Evolutionary conservation across 768 basidiomycete species (phyloP), one percentile per base, ranked within the genome.

Genomic region (Pluteus cervinus): DNA sequence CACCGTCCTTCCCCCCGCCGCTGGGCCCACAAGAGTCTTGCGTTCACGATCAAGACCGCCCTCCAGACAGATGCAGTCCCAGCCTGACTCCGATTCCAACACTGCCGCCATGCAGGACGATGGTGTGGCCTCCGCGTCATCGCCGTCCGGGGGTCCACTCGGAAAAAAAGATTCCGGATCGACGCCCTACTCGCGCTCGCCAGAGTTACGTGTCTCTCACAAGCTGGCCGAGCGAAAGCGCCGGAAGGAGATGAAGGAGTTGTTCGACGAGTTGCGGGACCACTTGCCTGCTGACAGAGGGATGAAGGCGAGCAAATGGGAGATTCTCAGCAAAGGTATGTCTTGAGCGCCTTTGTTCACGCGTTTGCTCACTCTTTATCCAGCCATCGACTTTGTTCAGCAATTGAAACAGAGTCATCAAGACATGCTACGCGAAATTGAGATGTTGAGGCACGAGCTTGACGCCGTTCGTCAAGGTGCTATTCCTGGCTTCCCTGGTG

Each of bases 251-350:
- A 99, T 99, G 96, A 96, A 96, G 57, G 93, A 97, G 42, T 60
- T 99, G 29, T 98, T 98, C 54, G 96, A 99, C 49, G 96, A 99
- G 57, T 64, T 99, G 45, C 75, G 91, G 41, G 93, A 96, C 58
- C 80, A 88, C 51, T 66, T 99, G 17, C 96, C 96, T 1, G 83
- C 84, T 36, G 91, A 91, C 65, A 76, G 86, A 36, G 91, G 85
- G 29, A 87, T 92, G 81, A 98, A 98, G 56, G 86, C 90, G 14
- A 92, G 88, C 65, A 99, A 99, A 65, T 98, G 94, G 96, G 96
- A 99, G 66, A 97, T 97, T 44, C 63, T 99, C 23, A 93, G 83
- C 62, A 94, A 96, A 80, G 88, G 93, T 88, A 47, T 46, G 72
- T 57, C 24, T 25, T 40, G 24, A n/a, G n/a, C n/a, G n/a, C 41